Evolutionary conservation across 768 basidiomycete species (phyloP).

Genomic region (Podaxis sp.): DNA sequence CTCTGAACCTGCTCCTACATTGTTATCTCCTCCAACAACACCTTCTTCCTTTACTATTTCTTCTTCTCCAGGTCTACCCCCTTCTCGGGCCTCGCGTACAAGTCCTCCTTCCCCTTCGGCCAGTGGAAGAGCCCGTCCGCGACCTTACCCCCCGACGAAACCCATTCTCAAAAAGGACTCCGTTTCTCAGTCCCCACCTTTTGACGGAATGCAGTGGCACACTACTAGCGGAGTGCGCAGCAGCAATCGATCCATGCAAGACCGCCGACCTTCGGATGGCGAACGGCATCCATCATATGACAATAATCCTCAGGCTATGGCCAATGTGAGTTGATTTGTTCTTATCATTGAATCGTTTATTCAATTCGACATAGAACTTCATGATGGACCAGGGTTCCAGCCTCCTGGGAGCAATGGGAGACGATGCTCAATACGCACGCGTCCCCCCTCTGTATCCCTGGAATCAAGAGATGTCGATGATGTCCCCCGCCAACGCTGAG

Average conservation of each 20-base stretch:
- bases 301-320: conserved; percentile 24
- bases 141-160: conserved; percentile 35
- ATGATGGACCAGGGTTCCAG: conserved; percentile 30
- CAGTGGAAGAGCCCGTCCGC: conserved; percentile 35
- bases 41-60: conserved; percentile 22
- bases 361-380: neutral
- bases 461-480: conserved; percentile 15
- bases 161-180: conserved; percentile 23
- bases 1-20: conserved; percentile 32
- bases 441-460: conserved; percentile 16
- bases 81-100: conserved; percentile 23
- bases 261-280: conserved; percentile 39
- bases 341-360: conserved; percentile 6
- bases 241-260: conserved; percentile 31
- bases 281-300: conserved; percentile 34
- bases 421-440: conserved; percentile 28
- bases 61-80: conserved; percentile 17
- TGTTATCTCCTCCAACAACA: conserved; percentile 35
- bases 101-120: conserved; percentile 29
- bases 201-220: conserved; percentile 33
- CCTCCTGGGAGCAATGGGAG: conserved; percentile 66
- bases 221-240: conserved; percentile 27
- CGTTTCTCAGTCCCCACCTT: conserved; percentile 28
- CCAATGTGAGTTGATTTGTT: conserved; percentile 32
- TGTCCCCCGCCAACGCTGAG: conserved; percentile 1